Base-by-base conservation (phyloP, 306 rosid genomes). In the Ziziphus jujuba region DNA sequence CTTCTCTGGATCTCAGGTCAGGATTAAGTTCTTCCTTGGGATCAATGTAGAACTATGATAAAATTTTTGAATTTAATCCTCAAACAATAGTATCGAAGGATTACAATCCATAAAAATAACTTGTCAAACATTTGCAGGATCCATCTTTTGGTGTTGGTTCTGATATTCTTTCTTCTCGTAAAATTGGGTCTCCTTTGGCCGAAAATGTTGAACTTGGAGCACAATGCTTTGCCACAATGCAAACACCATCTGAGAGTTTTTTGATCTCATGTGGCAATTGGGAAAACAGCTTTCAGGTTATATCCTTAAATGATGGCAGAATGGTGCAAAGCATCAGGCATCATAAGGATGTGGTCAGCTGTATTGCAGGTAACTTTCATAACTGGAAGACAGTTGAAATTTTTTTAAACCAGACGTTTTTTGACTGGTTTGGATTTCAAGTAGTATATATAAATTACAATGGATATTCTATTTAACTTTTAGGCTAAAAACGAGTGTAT, bases 251-350 rank as follows among this genome's bases (percentile, higher is more conserved):
- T 0, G 97, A 92, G 78, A 92, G 84, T 52, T 92, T 84, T 85
- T 81, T 92, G 74, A 75, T 92, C 69, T 86, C 98, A 49, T 87
- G 98, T 76, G 98, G 98, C 59, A 90, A 92, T 81, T 92, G 98
- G 98, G 98, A 90, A 84, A 92, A 92, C 77, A 92, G 98, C 79
- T 92, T 92, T 81, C 98, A 90, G 83, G 83, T 90, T 71, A 89
- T 90, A 74, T 90, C 98, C 56, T 76, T 92, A 55, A 81, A 76
- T 22, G 98, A 92, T 76, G 97, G 98, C 70, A 83, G 93, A 81
- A 82, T 92, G 87, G 87, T 92, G 57, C 98, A 92, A 78, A 87
- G 96, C 84, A 87, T 92, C 77, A 91, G 98, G 53, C 98, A 92
- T 75, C 98, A 92, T 69, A 92, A 81, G 82, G 98, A 92, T 81